Base-by-base conservation (phyloP, 352 stramenopile genomes). In the Globisporangium lucens region DNA sequence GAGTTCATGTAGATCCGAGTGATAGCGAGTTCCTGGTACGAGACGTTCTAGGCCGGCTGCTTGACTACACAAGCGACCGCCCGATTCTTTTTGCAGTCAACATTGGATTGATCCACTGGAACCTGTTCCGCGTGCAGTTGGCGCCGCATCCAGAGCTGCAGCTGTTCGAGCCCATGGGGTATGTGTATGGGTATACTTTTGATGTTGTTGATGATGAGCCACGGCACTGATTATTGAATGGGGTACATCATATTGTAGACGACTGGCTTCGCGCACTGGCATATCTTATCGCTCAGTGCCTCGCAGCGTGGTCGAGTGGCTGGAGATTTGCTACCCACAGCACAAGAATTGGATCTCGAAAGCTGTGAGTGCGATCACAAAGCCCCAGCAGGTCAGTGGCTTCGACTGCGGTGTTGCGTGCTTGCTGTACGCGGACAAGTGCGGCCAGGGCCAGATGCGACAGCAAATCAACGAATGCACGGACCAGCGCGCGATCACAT, bases 391-490 rank as follows among this genome's bases (percentile, higher is more conserved):
- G 74, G 72, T 91, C 35, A 97, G 85, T n/a, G 88, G 88, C 52
- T 97, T 93, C 38, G 90, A 97, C 74, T 97, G 90, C 65, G 90
- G 89, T 12, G 89, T 97, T 33, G 89, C 90, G 10, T 94, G 87
- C 47, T 66, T 97, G 38, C 67, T 97, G 62, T 97, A 97, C 68
- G 89, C 89, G 4, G 86, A 96, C 71, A 96, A 94, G 66, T 91
- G 82, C 56, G 86, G 76, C 2, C 81, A 84, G 29, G 85, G 83
- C 38, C 73, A 88, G 53, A 79, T 70, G 36, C 72, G 73, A 0
- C 74, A 92, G 61, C 65, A 87, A 56, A 92, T 93, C 60, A 85
- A 91, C 61, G 71, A 71, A 27, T 43, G 73, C 49, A 92, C 83
- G 20, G 76, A 91, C 62, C 85, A 93, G 58, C 43, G 76, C 27